These are phyloP conservation scores for Lathyrus sativus DNA, from an alignment of 306 rosid genomes.

Conservation along the genomic window DNA sequence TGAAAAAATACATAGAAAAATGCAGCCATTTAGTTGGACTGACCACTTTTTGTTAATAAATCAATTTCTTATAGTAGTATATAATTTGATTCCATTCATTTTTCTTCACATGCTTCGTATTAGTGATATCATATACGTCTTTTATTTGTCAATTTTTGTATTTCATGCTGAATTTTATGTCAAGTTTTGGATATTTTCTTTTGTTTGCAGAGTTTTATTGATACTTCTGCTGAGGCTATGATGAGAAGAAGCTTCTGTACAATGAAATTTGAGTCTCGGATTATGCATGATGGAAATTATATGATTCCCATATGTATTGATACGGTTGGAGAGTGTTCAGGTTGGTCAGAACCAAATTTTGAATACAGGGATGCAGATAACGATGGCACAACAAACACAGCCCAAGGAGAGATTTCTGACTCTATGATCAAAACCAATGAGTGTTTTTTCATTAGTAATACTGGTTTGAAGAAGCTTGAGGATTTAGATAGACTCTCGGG, in stretches of 20 bases:
- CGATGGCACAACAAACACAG: slow-evolving; percentile 32
- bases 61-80: background rate
- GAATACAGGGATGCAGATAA: slow-evolving; percentile 38
- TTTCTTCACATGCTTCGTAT: background rate
- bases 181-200: background rate
- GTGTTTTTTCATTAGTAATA: slow-evolving; percentile 13
- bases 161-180: slow-evolving; percentile 10
- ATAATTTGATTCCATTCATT: slow-evolving; percentile 15
- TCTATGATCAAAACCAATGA: background rate
- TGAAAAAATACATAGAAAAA: background rate
- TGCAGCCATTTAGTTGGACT: background rate
- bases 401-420: slow-evolving; percentile 33
- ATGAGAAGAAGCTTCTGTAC: slow-evolving; percentile 25
- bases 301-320: slow-evolving; percentile 40
- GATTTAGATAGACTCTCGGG: slow-evolving; percentile 23
- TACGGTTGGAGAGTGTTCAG: slow-evolving; percentile 30
- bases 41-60: background rate
- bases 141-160: slow-evolving; percentile 14
- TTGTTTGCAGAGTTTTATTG: slow-evolving; percentile 34
- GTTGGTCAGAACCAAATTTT: slow-evolving; percentile 21
- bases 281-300: slow-evolving; percentile 26
- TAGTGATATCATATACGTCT: background rate
- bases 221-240: slow-evolving; percentile 10
- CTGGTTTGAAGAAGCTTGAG: slow-evolving; percentile 27
- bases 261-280: slow-evolving; percentile 29